Evolutionary conservation across 2,329 filamentous ascomycete genomes (phyloP), one percentile per base, ranked within the genome.

Genomic region (Xylariales sp.): DNA sequence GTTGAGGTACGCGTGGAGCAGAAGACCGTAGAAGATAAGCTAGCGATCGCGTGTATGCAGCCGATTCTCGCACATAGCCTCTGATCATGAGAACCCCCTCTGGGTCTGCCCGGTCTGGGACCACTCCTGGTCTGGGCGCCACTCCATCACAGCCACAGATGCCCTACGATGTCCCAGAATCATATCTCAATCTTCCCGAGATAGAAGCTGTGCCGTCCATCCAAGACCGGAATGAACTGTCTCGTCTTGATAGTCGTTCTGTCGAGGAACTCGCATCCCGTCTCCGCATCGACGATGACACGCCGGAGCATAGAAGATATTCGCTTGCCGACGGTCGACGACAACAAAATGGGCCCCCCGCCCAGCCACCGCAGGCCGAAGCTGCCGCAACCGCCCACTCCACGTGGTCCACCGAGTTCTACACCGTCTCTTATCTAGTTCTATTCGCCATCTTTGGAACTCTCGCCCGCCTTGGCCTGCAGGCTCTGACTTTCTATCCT

Each of bases 361-460:
- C 30, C 46, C 54, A 62, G 34, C 53, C 34, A 9, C 39, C 57
- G 32, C 36, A 57, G 16, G 34, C 56, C 8, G 55, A 58, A 23
- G 56, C 62, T 36, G 49, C 62, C 28, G n/a, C 12, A 41, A 14
- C 23, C n/a, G 39, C 64, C 18, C 78, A 85, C 30, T 90, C 89
- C 1, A 82, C 79, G 64, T 75, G 83, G 34, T 83, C 83, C 8
- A 91, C 88, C 1, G 81, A 88, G 74, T 72, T 91, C 68, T 93
- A 94, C 80, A 94, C 90, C 1, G 77, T 94, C 68, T 94, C 93
- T 0, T 93, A 97, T 79, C 87, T 97, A 30, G 84, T 97, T 66
- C 85, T 97, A 76, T 97, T 97, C 80, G 90, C 94, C 18, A 86
- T 97, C 18, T 80, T 95, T 46, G 95, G 95, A 43, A 96, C 94